A percentile compares a stretch with the other conserved stretches of the same genome.
phyloP scores from a whole-genome alignment of 192 early-diverging fungal species.

The Umbelopsis vinacea region DNA sequence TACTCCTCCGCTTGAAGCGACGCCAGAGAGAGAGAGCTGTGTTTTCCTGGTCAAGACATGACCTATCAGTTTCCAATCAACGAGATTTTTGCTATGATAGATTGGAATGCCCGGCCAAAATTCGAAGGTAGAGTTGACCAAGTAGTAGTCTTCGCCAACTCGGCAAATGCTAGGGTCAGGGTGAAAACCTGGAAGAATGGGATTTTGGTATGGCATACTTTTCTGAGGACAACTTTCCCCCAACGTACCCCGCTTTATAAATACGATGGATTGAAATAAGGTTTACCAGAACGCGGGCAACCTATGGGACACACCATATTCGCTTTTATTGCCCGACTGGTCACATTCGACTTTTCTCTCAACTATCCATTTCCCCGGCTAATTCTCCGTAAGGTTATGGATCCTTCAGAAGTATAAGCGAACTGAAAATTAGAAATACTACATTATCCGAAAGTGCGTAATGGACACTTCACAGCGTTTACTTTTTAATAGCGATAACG shows the following conservation, averaged over 20 bases:
- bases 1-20: constrained; percentile 22
- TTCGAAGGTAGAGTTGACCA: constrained; percentile 27
- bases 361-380: background rate
- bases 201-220: constrained; percentile 16
- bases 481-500: constrained; percentile 58
- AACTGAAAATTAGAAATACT: too few species aligned
- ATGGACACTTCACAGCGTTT: background rate
- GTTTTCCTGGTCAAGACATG: constrained; percentile 18
- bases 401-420: too few species aligned
- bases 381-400: background rate
- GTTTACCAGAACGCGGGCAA: background rate
- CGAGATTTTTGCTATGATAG: constrained; percentile 29
- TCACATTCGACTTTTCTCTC: background rate
- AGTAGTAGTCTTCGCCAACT: constrained; percentile 29
- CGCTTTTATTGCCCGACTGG: background rate
- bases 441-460: too few species aligned
- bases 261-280: background rate
- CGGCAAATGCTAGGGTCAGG: constrained; percentile 32
- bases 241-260: background rate
- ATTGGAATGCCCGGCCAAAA: constrained; percentile 30
- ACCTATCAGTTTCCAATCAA: constrained; percentile 28
- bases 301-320: background rate
- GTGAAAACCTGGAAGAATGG: constrained; percentile 25
- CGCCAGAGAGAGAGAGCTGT: constrained; percentile 17
- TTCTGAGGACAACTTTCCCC: background rate